Percentiles rank a stretch among this genome's conserved stretches.
These are phyloP conservation scores for Trichoderma gracile DNA, from an alignment of 2,329 filamentous ascomycete species.

Conservation along the genomic window DNA sequence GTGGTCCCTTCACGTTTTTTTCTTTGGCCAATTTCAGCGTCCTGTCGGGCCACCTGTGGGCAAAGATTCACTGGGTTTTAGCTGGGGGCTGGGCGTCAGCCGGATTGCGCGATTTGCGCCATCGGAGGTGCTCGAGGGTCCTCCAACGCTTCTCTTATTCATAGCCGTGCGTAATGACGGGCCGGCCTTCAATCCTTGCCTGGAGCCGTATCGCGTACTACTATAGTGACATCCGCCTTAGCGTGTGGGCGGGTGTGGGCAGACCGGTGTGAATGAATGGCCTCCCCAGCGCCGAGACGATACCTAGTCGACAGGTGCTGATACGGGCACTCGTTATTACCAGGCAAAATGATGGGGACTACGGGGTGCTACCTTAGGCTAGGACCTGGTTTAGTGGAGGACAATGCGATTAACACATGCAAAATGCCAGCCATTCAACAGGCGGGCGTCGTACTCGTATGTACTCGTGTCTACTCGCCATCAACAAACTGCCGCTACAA, in stretches of 20 bases:
- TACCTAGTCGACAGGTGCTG: background rate
- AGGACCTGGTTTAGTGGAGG: constrained; percentile 4
- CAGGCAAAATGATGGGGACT: too few relatives aligned
- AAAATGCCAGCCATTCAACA: constrained; percentile 2
- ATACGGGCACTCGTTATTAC: too few relatives aligned
- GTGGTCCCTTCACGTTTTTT: background rate
- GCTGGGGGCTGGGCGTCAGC: constrained; percentile 12
- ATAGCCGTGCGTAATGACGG: constrained; percentile 20
- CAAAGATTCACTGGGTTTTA: too few relatives aligned
- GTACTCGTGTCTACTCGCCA: background rate
- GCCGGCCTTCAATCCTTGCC: constrained; percentile 12
- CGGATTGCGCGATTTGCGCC: constrained; percentile 24
- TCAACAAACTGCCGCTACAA: background rate
- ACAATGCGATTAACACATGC: constrained; percentile 1
- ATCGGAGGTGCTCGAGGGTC: constrained; percentile 10
- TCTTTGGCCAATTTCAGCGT: background rate
- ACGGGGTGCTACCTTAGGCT: background rate
- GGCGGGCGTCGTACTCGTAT: background rate
- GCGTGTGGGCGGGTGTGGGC: background rate
- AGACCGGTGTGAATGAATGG: background rate
- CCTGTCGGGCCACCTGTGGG: background rate
- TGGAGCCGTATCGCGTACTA: background rate
- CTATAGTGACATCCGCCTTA: background rate
- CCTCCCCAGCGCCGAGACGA: background rate
- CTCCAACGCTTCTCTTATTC: constrained; percentile 7